Evolutionary conservation across 192 early-diverging fungal genomes (phyloP), one percentile per base, ranked within the genome.

Genomic region (Phlyctochytrium planicorne): DNA sequence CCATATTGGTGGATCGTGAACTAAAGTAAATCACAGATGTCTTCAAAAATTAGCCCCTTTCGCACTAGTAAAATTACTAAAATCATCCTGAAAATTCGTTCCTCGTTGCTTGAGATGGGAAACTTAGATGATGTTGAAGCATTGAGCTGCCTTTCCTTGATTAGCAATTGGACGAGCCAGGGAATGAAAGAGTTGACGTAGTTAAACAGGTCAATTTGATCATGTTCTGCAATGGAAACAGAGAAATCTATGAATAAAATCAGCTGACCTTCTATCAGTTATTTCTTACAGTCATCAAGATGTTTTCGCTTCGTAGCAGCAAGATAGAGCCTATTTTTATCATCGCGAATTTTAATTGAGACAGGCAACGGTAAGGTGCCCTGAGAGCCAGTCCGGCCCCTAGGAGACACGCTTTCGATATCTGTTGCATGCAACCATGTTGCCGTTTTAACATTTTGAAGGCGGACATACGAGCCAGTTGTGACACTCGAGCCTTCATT

Each of bases 1-100:
- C 67, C 3, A 70, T 6, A 1, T 67, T 66, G 0, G 36, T 31
- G 16, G 75, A 77, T 25, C 62, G 60, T 14, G 75, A 70, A 33
- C 67, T 68, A 56, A 75, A 77, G 34, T 52, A 74, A 24, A 77
- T 69, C 59, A 77, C 30, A 0, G 75, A 24, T 3, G 72, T 62
- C 53, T 67, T 14, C 23, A 24, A 12, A 56, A 20, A 3, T 14
- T n/a, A 17, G 30, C 35, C 14, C 3, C 14, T 59, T 10, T 25
- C 27, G n/a, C 32, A 24, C 23, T 37, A 57, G 23, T 24, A 6
- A 6, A 34, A 52, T 24, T 65, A 65, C 63, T 36, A 74, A 31
- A 34, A 74, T 74, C 60, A 65, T 68, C 24, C 50, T 23, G n/a
- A 74, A 57, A 10, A 60, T 61, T 3, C 66, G 62, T 31, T 68